Percentiles rank a stretch among this genome's conserved stretches.
These are phyloP conservation scores for Citrus sp. DNA, from an alignment of 345 rosid species.

Conservation along the genomic window DNA sequence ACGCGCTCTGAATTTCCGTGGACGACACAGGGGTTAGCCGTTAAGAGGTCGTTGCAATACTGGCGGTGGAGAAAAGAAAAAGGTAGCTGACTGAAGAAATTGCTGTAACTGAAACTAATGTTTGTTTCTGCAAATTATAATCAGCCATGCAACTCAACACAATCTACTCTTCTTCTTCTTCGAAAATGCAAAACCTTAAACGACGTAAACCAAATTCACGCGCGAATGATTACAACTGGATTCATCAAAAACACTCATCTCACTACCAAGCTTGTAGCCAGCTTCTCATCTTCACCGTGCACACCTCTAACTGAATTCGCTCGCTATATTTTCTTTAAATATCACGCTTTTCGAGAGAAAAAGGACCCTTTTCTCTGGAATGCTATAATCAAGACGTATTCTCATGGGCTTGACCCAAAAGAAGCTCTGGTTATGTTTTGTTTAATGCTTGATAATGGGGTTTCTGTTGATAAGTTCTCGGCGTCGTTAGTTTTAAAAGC, in stretches of 20 bases:
- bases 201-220: constrained; percentile 39
- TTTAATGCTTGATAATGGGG: constrained; percentile 39
- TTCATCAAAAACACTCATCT: constrained; percentile 25
- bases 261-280: constrained; percentile 34
- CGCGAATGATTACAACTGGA: constrained; percentile 39
- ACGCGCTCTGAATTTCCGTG: background rate
- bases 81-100: background rate
- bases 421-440: constrained; percentile 28
- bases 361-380: constrained; percentile 50
- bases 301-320: constrained; percentile 31
- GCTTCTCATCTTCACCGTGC: constrained; percentile 28
- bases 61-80: background rate
- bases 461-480: constrained; percentile 36
- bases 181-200: constrained; percentile 30
- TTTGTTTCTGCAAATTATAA: constrained; percentile 21
- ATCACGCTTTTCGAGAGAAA: constrained; percentile 6
- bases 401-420: constrained; percentile 40
- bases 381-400: constrained; percentile 43
- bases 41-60: background rate
- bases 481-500: constrained; percentile 49
- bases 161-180: constrained; percentile 30
- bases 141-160: constrained; percentile 45
- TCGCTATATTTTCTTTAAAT: constrained; percentile 33
- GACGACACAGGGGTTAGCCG: background rate
- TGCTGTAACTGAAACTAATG: constrained; percentile 10